phyloP scores from a whole-genome alignment of 1,139 yeast genomes.

The Eremothecium gossypii region DNA sequence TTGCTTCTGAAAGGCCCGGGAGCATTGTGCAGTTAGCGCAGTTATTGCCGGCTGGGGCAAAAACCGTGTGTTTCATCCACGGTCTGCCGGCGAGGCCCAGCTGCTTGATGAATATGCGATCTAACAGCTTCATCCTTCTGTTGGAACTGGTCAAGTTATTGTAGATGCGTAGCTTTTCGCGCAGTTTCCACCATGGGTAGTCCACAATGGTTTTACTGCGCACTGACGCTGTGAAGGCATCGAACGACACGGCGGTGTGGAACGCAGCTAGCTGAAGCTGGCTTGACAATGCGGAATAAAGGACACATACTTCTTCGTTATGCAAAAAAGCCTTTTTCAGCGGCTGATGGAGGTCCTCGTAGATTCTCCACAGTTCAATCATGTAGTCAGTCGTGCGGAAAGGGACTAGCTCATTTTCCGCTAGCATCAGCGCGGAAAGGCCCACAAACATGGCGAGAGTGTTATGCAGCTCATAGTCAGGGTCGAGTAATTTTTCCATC shows the following conservation, averaged over 20 bases:
- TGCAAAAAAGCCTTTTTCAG: slow-evolving; percentile 13
- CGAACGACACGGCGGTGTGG: slow-evolving; percentile 18
- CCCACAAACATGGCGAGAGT: slow-evolving; percentile 53
- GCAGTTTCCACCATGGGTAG: slow-evolving; percentile 61
- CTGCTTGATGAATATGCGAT: slow-evolving; percentile 32
- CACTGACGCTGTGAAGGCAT: slow-evolving; percentile 23
- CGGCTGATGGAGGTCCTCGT: slow-evolving; percentile 8
- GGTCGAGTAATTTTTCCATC: slow-evolving; percentile 48
- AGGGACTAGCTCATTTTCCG: slow-evolving; percentile 43
- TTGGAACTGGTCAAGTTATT: slow-evolving; percentile 50
- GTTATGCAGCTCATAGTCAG: slow-evolving; percentile 45
- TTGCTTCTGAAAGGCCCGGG: slow-evolving; percentile 36
- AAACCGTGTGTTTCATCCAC: slow-evolving; percentile 38
- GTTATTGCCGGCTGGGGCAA: slow-evolving; percentile 32
- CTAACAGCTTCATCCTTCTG: slow-evolving; percentile 44
- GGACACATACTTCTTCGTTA: slow-evolving; percentile 12
- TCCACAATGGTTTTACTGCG: slow-evolving; percentile 46
- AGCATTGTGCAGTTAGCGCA: slow-evolving; percentile 30
- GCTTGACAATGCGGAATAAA: slow-evolving; percentile 11
- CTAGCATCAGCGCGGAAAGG: slow-evolving; percentile 41
- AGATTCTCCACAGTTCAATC: slow-evolving; percentile 18
- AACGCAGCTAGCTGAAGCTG: slow-evolving; percentile 9
- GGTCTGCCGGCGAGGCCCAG: slow-evolving; percentile 30
- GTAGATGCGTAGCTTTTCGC: slow-evolving; percentile 48
- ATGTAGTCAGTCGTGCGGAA: slow-evolving; percentile 32